Evolutionary conservation across 148 eudicot species (phyloP), one percentile per base, ranked within the genome.

Genomic region (Dysphania ambrosioides): DNA sequence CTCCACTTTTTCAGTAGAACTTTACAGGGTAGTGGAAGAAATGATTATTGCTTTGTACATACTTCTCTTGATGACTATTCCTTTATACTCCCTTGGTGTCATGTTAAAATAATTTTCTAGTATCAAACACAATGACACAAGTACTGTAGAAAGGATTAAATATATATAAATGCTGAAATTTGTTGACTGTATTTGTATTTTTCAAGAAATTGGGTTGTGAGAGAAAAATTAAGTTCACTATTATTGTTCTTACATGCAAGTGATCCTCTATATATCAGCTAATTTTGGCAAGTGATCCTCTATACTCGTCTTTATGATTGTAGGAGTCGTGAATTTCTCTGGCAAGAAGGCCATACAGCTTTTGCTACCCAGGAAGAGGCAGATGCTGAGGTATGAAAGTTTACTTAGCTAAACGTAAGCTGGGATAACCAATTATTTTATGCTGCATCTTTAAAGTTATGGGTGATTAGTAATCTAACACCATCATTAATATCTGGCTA

Each of bases 311-410:
- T 44, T 49, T 70, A 23, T 74, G 72, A 51, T 59, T 83, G 67
- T 78, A 96, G 99, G 99, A 96, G 99, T 74, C 92, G 99, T 60
- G 99, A 96, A 80, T 96, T 92, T 81, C 97, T 92, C 65, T 92
- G 99, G 99, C 99, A 96, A 80, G 99, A 96, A 82, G 99, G 99
- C 11, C 99, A 96, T 69, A 96, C 99, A 2, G 99, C 99, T 58
- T 91, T 90, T 83, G 97, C 97, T 66, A 88, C 99, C 35, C 87
- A 90, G 85, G 89, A 72, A 65, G 99, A 96, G 76, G 99, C 99
- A 41, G 99, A 92, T 81, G 65, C 79, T 44, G 99, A 96, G 97
- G 99, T 95, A 88, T 44, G 67, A 41, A 12, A 26, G 42, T 30
- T 53, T 53, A 36, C 35, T 18, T 49, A 31, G 42, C 58, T 64